Percentiles rank a stretch among this genome's conserved stretches.
These are phyloP conservation scores for Platanus orientalis DNA, from an alignment of 164 flowering plant genomes.

Conservation along the genomic window DNA sequence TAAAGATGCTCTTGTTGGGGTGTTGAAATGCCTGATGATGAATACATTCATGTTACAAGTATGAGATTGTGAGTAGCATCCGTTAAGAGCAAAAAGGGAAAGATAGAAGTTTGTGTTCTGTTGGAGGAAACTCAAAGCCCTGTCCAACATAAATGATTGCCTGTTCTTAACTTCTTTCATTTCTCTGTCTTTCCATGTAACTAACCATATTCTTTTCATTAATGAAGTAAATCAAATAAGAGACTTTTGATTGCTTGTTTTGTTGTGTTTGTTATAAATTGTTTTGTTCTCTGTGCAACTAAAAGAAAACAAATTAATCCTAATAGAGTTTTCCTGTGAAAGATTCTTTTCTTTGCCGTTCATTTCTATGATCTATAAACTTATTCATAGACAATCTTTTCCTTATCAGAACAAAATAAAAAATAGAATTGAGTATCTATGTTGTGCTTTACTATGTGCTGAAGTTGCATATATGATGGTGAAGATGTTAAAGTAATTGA, in stretches of 20 bases:
- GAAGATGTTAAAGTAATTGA: too few species aligned
- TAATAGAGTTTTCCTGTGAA: background rate
- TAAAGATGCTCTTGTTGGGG: background rate
- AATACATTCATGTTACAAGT: constrained; percentile 14
- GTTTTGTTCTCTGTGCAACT: background rate
- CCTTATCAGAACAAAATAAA: too few species aligned
- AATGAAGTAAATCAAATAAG: background rate
- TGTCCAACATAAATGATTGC: background rate
- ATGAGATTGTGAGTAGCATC: constrained; percentile 14
- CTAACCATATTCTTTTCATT: background rate
- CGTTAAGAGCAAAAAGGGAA: background rate
- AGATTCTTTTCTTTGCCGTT: background rate
- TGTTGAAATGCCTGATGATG: constrained; percentile 1
- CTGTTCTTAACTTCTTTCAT: background rate
- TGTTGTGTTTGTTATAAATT: background rate
- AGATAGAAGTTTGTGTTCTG: background rate
- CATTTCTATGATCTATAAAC: background rate
- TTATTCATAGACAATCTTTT: background rate
- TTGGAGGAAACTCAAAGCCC: background rate
- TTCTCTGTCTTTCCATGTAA: too few species aligned
- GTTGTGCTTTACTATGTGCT: too few species aligned
- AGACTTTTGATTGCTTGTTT: background rate
- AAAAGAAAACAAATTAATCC: background rate
- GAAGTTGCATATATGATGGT: too few species aligned
- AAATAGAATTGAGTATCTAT: too few species aligned